These are phyloP conservation scores for Zizania latifolia DNA, from an alignment of 176 grass and related monocot genomes.

Conservation along the genomic window DNA sequence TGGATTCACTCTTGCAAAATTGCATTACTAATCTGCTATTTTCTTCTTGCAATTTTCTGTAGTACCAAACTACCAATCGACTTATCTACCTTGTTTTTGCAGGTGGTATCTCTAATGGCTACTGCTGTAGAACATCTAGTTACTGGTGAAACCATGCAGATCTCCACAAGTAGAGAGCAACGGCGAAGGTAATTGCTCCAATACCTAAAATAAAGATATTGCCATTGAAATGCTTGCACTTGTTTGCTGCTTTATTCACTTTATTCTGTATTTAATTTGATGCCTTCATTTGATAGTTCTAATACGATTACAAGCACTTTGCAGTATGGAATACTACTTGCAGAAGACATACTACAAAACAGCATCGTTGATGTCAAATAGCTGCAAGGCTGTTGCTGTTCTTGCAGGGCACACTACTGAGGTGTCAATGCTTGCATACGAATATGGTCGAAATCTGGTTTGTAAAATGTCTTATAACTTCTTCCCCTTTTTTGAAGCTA, in stretches of 20 bases:
- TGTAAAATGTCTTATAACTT: slow-evolving; percentile 16
- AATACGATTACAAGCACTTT: slow-evolving; percentile 24
- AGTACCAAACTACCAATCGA: not conserved
- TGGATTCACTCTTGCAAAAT: not conserved
- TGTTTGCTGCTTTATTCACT: slow-evolving; percentile 4
- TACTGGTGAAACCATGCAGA: slow-evolving; percentile 98
- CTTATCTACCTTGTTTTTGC: slow-evolving; percentile 27
- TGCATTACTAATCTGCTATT: not conserved
- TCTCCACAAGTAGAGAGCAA: slow-evolving; percentile 74
- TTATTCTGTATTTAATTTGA: not conserved
- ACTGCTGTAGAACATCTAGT: slow-evolving; percentile 89
- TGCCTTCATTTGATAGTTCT: slow-evolving; percentile 25
- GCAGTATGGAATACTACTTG: slow-evolving; percentile 98
- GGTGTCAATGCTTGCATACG: slow-evolving; percentile 76
- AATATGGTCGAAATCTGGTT: slow-evolving; percentile 95
- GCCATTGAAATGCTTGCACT: slow-evolving; percentile 6
- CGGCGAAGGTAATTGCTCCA: slow-evolving; percentile 43
- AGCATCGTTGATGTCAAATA: slow-evolving; percentile 94
- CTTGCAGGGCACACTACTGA: slow-evolving; percentile 91
- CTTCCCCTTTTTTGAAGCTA: not conserved
- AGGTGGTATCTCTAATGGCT: slow-evolving; percentile 89
- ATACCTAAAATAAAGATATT: not conserved
- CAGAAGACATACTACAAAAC: slow-evolving; percentile 99
- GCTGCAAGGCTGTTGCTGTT: slow-evolving; percentile 88
- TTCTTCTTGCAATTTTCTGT: slow-evolving; percentile 7